Base-by-base conservation (phyloP, 2,329 filamentous ascomycete species). In the Diplodia scrobiculata region DNA sequence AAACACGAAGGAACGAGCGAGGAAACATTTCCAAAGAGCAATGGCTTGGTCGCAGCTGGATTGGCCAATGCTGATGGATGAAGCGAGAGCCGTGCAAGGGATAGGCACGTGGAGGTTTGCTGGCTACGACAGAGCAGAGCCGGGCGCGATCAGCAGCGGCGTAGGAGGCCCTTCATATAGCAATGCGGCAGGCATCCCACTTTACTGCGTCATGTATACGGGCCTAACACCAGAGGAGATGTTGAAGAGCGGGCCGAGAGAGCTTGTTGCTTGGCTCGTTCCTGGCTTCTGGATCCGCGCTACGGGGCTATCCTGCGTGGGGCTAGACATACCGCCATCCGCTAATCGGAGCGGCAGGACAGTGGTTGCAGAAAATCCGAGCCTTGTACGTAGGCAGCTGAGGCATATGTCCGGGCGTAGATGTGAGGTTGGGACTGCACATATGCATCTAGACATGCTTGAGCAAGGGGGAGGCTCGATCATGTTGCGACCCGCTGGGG, bases 131-230 rank as follows among this genome's bases (percentile, higher is more conserved):
- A 38, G 29, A 50, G 45, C 34, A 27, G 14, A 59, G 54, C 32
- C 17, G 34, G 27, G 5, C 14, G 54, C 36, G 19, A 45, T 58
- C 54, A 32, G 38, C 21, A 25, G 55, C 58, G 17, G 52, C 6
- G 41, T 36, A 11, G 41, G 48, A n/a, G 38, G 17, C 41, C 14
- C 38, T 38, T 62, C 58, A 62, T 62, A 50, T 50, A 62, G 55
- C 38, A 48, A 27, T 11, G 19, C 38, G 13, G 38, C 55, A 60
- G 55, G 55, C 58, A 62, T 62, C 58, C 58, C 58, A 62, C 58
- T 36, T 3, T 32, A 17, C 55, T 60, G 55, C 55, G 55, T 60
- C 55, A 60, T 48, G n/a, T 10, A 27, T 17, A 36, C 55, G 25
- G 17, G 10, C 48, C 54, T 58, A 55, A 21, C 13, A 27, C 36